phyloP scores from a whole-genome alignment of 116 monocot genomes.

The Zostera marina region DNA sequence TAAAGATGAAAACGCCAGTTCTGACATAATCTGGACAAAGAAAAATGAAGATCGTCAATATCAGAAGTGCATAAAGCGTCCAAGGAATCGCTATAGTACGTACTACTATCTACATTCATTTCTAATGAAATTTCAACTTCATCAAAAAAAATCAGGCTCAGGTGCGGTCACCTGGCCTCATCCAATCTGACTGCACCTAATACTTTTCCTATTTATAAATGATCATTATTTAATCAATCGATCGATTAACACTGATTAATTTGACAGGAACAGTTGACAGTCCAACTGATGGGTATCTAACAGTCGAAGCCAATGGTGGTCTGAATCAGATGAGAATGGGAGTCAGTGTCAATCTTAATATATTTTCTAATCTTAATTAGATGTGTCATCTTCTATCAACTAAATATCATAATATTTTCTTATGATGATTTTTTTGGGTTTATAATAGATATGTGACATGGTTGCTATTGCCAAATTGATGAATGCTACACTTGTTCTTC shows the following conservation, averaged over 20 bases:
- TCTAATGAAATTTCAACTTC: no score
- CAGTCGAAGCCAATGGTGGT: conserved; percentile 73
- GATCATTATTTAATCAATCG: not conserved
- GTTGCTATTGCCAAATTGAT: conserved; percentile 73
- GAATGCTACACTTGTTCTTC: conserved; percentile 76
- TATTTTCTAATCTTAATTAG: not conserved
- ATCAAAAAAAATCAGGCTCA: no score
- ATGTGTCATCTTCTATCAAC: no score
- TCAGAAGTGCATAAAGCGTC: conserved; percentile 25
- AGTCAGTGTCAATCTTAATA: conserved; percentile 11
- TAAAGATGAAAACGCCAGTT: not conserved
- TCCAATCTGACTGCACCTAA: not conserved
- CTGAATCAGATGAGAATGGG: conserved; percentile 82
- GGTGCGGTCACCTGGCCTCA: no score
- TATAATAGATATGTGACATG: conserved; percentile 80
- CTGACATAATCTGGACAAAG: conserved; percentile 5
- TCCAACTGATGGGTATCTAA: conserved; percentile 39
- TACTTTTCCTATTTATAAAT: not conserved
- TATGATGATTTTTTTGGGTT: not conserved
- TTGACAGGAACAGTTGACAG: not conserved
- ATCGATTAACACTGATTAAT: not conserved
- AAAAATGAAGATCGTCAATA: not conserved
- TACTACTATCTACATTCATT: no score
- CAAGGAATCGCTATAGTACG: conserved; percentile 26
- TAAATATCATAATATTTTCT: not conserved